Conservation (phyloP, 78 protist species). For the Isochrysis galbana region DNA sequence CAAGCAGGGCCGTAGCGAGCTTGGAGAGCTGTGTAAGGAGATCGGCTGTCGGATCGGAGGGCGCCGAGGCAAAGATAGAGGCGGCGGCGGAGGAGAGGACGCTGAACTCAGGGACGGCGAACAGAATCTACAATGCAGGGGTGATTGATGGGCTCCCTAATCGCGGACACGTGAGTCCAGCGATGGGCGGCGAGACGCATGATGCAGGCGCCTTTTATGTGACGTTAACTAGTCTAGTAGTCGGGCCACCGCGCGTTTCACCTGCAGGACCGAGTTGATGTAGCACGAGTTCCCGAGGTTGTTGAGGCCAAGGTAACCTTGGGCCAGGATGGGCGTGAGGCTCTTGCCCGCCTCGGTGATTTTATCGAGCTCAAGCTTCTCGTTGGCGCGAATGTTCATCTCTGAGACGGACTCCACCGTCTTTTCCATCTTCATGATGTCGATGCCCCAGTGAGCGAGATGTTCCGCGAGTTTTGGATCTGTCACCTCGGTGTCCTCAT, state of each 20-base stretch:
- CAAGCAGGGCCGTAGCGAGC: slow-evolving; percentile 35
- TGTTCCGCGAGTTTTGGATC: slow-evolving; percentile 87
- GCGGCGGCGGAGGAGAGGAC: neutral
- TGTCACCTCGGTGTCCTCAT: slow-evolving; percentile 64
- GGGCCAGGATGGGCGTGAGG: slow-evolving; percentile 76
- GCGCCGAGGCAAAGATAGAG: neutral
- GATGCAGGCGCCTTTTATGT: too few relatives aligned
- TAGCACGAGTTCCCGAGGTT: slow-evolving; percentile 91
- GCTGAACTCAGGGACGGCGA: neutral
- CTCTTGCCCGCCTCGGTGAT: slow-evolving; percentile 75
- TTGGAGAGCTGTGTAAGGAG: slow-evolving; percentile 28
- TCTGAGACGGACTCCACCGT: slow-evolving; percentile 91
- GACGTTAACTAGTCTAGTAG: too few relatives aligned
- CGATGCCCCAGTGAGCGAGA: slow-evolving; percentile 87
- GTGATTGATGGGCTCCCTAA: too few relatives aligned
- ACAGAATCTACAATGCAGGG: neutral
- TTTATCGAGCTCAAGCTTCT: slow-evolving; percentile 66
- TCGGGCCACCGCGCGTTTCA: too few relatives aligned
- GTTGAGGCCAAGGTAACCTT: slow-evolving; percentile 88
- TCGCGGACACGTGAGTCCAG: too few relatives aligned
- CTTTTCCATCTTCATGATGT: slow-evolving; percentile 61
- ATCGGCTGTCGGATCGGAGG: neutral
- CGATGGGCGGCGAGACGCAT: too few relatives aligned
- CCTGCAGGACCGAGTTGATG: slow-evolving; percentile 45
- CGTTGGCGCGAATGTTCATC: slow-evolving; percentile 80